Evolutionary conservation across 2,329 filamentous ascomycete genomes (phyloP).

Genomic region (Mycosphaerelloides madeirae): DNA sequence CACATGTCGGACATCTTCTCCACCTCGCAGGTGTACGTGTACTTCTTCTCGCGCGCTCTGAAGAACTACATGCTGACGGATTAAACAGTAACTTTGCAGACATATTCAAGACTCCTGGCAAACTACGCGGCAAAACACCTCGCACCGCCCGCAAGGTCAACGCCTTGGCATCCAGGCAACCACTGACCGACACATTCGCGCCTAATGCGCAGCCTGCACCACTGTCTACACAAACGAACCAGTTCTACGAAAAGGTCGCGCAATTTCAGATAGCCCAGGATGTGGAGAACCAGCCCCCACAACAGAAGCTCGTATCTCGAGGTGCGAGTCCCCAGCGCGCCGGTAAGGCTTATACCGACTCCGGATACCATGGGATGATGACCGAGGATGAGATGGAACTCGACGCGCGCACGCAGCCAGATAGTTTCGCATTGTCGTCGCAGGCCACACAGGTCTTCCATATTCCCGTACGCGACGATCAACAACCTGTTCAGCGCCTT

Average conservation of each 20-base stretch:
- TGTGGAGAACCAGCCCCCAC: constrained; percentile 32
- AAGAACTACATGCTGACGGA: constrained; percentile 27
- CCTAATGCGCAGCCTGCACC: constrained; percentile 44
- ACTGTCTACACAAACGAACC: constrained; percentile 51
- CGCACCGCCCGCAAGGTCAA: constrained; percentile 62
- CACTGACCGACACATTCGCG: constrained; percentile 47
- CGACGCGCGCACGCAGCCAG: constrained; percentile 21
- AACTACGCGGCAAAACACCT: constrained; percentile 75
- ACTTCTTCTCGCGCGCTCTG: neutral
- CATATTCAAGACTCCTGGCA: constrained; percentile 91
- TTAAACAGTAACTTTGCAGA: constrained; percentile 74
- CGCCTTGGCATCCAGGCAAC: constrained; percentile 53
- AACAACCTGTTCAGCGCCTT: constrained; percentile 29
- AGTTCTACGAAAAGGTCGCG: constrained; percentile 51
- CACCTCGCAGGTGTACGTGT: constrained; percentile 72
- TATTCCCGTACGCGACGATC: constrained; percentile 22
- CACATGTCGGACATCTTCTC: constrained; percentile 95
- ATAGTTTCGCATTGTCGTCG: constrained; percentile 14
- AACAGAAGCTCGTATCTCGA: constrained; percentile 24
- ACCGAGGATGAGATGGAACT: constrained; percentile 50
- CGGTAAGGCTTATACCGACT: constrained; percentile 49
- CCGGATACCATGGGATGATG: constrained; percentile 65
- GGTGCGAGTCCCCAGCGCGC: constrained; percentile 32
- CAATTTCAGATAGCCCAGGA: constrained; percentile 59
- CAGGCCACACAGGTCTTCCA: constrained; percentile 12